Conservation (phyloP, 805 yeast genomes). For the Cephaloascus albidus region DNA sequence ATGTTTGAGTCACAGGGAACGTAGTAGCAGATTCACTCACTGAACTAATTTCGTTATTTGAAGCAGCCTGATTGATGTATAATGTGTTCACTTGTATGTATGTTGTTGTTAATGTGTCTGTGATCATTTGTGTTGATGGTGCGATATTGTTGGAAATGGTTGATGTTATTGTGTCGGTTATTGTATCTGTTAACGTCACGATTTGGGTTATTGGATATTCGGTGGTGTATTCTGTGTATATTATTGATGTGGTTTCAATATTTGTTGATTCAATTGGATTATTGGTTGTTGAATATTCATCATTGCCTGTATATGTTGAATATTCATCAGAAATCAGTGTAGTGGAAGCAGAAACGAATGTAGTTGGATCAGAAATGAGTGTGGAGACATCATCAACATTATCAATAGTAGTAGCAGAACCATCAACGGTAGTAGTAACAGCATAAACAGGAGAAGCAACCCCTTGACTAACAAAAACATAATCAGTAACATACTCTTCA, state of each 20-base stretch:
- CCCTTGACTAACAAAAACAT: too few species aligned
- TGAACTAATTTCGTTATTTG: not conserved
- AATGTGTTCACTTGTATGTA: not conserved
- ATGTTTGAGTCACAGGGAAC: not conserved
- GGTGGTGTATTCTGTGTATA: not conserved
- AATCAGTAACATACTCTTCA: not conserved
- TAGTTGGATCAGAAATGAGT: not conserved
- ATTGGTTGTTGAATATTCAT: not conserved
- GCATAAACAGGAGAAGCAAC: not conserved
- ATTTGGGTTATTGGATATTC: not conserved
- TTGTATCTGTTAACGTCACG: not conserved
- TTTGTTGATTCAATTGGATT: not conserved
- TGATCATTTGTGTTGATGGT: not conserved
- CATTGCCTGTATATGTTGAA: too few species aligned
- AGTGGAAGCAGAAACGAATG: not conserved
- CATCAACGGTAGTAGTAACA: not conserved
- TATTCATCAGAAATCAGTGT: not conserved
- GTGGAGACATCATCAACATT: not conserved
- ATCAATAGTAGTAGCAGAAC: not conserved
- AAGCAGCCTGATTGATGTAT: not conserved
- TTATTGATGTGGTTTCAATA: not conserved
- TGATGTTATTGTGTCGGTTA: not conserved
- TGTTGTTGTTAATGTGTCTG: not conserved
- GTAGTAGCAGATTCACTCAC: not conserved
- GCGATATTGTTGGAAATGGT: not conserved